Percentiles rank a stretch among this genome's conserved stretches.
These are phyloP conservation scores for Wickerhamiella occidentalis DNA, from an alignment of 805 yeast genomes.

Conservation along the genomic window DNA sequence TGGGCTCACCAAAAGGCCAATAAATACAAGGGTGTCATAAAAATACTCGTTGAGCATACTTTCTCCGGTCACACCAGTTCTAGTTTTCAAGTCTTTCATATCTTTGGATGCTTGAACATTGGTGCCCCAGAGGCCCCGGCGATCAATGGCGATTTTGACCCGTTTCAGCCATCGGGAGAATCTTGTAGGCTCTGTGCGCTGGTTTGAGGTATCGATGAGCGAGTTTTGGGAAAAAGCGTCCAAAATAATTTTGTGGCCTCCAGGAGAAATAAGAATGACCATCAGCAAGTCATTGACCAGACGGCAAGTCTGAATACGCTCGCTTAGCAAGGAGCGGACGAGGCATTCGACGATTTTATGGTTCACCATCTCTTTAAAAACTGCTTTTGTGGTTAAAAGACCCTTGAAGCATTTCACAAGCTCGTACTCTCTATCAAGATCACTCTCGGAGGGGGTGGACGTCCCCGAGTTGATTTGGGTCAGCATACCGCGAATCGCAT, in stretches of 20 bases:
- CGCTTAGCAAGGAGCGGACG: conserved; percentile 61
- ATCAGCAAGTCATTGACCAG: conserved; percentile 68
- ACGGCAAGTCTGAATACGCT: conserved; percentile 61
- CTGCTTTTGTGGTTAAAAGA: conserved; percentile 54
- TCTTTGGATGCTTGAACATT: conserved; percentile 71
- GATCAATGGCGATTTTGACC: conserved; percentile 59
- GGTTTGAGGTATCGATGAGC: conserved; percentile 13
- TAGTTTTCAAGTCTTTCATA: conserved; percentile 30
- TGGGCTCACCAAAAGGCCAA: conserved; percentile 43
- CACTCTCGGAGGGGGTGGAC: conserved; percentile 29
- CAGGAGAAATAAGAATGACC: conserved; percentile 37
- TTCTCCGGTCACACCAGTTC: conserved; percentile 41
- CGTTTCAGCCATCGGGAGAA: conserved; percentile 62
- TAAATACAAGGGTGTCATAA: conserved; percentile 53
- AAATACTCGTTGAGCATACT: conserved; percentile 58
- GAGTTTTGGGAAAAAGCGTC: conserved; percentile 34
- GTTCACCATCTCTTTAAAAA: conserved; percentile 37
- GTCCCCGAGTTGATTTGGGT: conserved; percentile 36
- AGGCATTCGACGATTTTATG: conserved; percentile 47
- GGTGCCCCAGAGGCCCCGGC: conserved; percentile 83
- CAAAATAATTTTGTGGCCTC: conserved; percentile 46
- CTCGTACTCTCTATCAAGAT: conserved; percentile 58
- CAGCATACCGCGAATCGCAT: conserved; percentile 57
- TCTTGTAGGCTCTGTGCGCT: conserved; percentile 35
- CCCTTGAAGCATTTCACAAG: conserved; percentile 70